phyloP scores from a whole-genome alignment of 208 protist genomes.

The Trypanosoma lewisi region DNA sequence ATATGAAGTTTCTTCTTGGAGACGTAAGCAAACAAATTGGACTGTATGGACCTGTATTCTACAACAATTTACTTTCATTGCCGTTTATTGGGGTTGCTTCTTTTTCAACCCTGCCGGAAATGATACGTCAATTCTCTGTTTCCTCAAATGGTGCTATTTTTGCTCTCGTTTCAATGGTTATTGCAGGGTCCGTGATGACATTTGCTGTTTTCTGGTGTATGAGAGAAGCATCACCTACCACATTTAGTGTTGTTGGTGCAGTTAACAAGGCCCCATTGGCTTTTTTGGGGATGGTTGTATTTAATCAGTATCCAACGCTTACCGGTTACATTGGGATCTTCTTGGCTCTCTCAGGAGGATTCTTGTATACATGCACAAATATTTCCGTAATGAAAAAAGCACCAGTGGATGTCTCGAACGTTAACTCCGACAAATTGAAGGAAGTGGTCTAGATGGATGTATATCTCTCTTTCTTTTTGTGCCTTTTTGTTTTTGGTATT shows the following conservation, averaged over 20 bases:
- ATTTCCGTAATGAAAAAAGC: conserved; percentile 24
- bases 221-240: conserved; percentile 86
- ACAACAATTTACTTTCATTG: conserved; percentile 86
- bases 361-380: conserved; percentile 76
- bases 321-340: conserved; percentile 73
- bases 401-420: neutral
- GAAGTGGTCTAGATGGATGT: neutral
- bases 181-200: conserved; percentile 73
- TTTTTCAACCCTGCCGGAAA: conserved; percentile 1
- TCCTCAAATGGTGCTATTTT: conserved; percentile 22
- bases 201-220: conserved; percentile 91
- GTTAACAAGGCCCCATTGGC: conserved; percentile 86
- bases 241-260: conserved; percentile 82
- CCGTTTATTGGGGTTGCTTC: conserved; percentile 55
- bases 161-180: conserved; percentile 44
- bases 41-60: conserved; percentile 82
- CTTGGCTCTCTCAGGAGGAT: conserved; percentile 62
- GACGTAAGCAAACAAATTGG: conserved; percentile 57
- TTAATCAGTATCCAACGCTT: conserved; percentile 70
- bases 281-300: conserved; percentile 81
- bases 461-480: neutral
- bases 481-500: neutral
- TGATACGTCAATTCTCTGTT: conserved; percentile 17
- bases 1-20: conserved; percentile 72
- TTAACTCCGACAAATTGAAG: neutral